Conservation (phyloP, 75 land plant species). For the Cupressus sempervirens region DNA sequence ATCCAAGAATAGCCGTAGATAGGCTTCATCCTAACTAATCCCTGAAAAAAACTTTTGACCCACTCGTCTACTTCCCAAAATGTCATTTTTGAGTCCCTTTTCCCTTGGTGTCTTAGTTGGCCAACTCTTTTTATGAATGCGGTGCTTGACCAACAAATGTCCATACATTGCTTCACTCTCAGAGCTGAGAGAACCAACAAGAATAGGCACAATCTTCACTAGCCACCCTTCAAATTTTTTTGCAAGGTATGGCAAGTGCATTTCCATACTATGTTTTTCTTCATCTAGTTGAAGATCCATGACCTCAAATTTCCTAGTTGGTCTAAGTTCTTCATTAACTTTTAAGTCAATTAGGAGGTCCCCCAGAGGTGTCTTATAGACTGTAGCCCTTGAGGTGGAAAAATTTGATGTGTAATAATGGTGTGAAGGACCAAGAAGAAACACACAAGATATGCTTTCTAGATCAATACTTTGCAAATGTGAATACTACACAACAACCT, state of each 20-base stretch:
- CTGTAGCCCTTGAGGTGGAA: constrained; percentile 76
- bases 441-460: constrained; percentile 78
- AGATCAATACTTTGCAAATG: too few species aligned
- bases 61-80: too few species aligned
- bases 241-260: constrained; percentile 97
- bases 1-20: too few species aligned
- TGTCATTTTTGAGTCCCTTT: too few species aligned
- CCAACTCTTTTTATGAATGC: too few species aligned
- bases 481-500: too few species aligned
- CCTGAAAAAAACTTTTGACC: too few species aligned
- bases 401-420: constrained; percentile 93
- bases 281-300: constrained; percentile 90
- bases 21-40: too few species aligned
- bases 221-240: constrained; percentile 85
- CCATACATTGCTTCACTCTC: constrained; percentile 89
- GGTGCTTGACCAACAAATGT: constrained; percentile 68
- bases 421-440: constrained; percentile 97
- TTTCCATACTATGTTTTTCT: constrained; percentile 99
- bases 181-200: constrained; percentile 79
- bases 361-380: constrained; percentile 87
- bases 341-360: constrained; percentile 86
- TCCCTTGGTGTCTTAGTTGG: too few species aligned
- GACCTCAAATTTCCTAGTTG: constrained; percentile 79
- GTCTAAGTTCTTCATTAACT: constrained; percentile 80
- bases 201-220: constrained; percentile 87